phyloP scores from a whole-genome alignment of 176 grass and related monocot genomes.

The Hordeum vulgare region MorexV3_pseudomolecules_assembly NC_058521.1:222517932-222518431 shows the following conservation, averaged over 20 bases:
- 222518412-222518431: background rate
- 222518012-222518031: background rate
- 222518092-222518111: background rate
- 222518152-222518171: background rate
- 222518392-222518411: background rate
- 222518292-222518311: background rate
- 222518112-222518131: no score
- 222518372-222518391: background rate
- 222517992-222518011: background rate
- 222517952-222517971: background rate
- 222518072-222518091: background rate
- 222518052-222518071: background rate
- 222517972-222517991: background rate
- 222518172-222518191: no score
- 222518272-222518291: background rate
- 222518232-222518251: background rate
- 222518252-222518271: background rate
- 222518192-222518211: background rate
- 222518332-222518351: background rate
- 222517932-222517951: background rate
- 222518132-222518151: background rate
- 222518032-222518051: background rate
- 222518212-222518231: background rate
- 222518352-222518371: background rate
- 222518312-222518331: background rate